Conservation (phyloP, 352 stramenopile genomes). For the Pythium grandisporangium region DNA sequence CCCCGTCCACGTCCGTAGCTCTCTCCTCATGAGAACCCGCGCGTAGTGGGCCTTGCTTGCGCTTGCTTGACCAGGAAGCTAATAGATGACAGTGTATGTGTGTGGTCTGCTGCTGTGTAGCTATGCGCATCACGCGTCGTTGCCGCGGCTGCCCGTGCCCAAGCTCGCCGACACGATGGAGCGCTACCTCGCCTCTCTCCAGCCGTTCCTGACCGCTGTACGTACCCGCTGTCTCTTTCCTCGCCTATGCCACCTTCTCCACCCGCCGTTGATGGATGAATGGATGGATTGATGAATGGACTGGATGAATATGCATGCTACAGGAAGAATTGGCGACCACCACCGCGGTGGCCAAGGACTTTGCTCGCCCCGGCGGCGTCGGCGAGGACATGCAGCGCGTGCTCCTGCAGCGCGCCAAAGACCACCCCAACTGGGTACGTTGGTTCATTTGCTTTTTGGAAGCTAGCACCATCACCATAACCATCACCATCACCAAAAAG, state of each 20-base stretch:
- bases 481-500: not conserved
- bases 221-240: too few relatives aligned
- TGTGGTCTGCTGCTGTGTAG: conserved; percentile 6
- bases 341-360: conserved; percentile 30
- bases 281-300: too few relatives aligned
- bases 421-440: conserved; percentile 47
- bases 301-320: conserved; percentile 43
- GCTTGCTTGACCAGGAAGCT: not conserved
- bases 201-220: conserved; percentile 30
- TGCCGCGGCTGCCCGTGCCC: conserved; percentile 78
- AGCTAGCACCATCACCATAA: not conserved
- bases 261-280: too few relatives aligned
- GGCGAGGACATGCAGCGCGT: conserved; percentile 38
- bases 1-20: too few relatives aligned
- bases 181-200: conserved; percentile 73
- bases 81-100: not conserved
- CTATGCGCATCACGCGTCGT: conserved; percentile 47
- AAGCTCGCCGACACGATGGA: conserved; percentile 74
- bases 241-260: too few relatives aligned
- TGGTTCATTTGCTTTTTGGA: not conserved
- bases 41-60: conserved; percentile 6
- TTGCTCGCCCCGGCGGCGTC: conserved; percentile 30
- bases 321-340: conserved; percentile 29
- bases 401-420: conserved; percentile 31
- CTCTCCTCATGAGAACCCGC: too few relatives aligned